Evolutionary conservation across 306 rosid species (phyloP).

Genomic region (Quercus mongolica): DNA sequence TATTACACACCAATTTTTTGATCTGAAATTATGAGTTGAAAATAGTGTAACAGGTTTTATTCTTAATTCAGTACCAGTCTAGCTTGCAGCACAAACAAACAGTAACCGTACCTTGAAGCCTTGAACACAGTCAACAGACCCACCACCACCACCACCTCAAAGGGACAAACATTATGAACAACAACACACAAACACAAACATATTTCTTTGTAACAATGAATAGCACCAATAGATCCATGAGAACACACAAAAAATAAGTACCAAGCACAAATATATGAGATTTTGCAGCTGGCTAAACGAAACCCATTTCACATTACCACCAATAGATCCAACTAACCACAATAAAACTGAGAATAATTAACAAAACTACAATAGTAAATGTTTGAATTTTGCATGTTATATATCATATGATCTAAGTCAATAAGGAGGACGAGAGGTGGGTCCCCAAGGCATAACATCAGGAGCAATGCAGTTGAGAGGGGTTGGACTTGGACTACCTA

Average conservation of each 20-base stretch:
- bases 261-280: too few relatives aligned
- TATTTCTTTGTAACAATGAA: neutral
- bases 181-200: neutral
- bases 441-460: slow-evolving; percentile 45
- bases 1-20: too few relatives aligned
- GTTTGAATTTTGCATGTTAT: neutral
- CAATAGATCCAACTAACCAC: too few relatives aligned
- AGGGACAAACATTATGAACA: neutral
- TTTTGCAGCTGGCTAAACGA: too few relatives aligned
- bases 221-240: neutral
- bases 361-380: neutral
- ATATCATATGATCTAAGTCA: neutral
- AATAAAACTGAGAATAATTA: too few relatives aligned
- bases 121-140: neutral
- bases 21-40: too few relatives aligned
- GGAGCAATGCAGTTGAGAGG: slow-evolving; percentile 19
- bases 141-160: neutral
- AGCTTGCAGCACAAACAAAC: neutral
- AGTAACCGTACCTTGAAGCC: neutral
- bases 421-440: slow-evolving; percentile 28
- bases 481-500: neutral
- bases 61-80: too few relatives aligned
- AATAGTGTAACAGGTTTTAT: too few relatives aligned
- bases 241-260: too few relatives aligned
- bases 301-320: too few relatives aligned